phyloP scores from a whole-genome alignment of 1,139 yeast species.

The Diutina sp. region DNA sequence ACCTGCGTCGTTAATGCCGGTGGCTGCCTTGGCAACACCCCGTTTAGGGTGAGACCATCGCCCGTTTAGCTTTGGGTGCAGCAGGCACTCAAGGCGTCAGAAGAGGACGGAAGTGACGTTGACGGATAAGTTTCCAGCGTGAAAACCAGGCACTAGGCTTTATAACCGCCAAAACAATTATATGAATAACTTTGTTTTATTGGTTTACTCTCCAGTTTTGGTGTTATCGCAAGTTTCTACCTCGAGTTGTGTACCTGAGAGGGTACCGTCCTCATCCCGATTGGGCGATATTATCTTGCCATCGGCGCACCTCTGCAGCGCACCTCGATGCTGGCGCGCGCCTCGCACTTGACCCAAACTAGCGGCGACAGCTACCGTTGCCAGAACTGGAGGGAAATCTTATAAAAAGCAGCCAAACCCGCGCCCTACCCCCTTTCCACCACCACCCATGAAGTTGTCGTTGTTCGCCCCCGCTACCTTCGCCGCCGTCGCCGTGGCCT shows the following conservation, averaged over 20 bases:
- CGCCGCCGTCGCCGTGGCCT: neutral
- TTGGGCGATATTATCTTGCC: neutral
- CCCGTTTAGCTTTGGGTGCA: neutral
- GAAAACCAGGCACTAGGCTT: too few species aligned
- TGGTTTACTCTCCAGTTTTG: too few species aligned
- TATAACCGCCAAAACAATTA: too few species aligned
- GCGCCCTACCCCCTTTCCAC: neutral
- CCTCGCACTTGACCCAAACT: neutral
- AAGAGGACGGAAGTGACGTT: too few species aligned
- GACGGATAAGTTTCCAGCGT: too few species aligned
- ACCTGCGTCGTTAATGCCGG: neutral
- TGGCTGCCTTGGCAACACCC: neutral
- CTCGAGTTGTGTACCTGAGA: too few species aligned
- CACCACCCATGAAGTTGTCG: neutral
- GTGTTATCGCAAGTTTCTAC: too few species aligned
- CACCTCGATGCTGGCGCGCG: neutral
- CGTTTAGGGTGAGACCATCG: neutral
- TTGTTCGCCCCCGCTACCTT: neutral
- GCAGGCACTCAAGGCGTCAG: neutral
- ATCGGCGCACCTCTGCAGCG: neutral
- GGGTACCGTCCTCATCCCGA: neutral
- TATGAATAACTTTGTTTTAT: too few species aligned
- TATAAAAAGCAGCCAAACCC: neutral
- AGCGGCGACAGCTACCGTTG: neutral
- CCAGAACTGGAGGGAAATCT: too few species aligned